A percentile compares a stretch with the other conserved stretches of the same genome.
phyloP scores from a whole-genome alignment of 352 stramenopile genomes.

The Pythium aristosporum region DNA sequence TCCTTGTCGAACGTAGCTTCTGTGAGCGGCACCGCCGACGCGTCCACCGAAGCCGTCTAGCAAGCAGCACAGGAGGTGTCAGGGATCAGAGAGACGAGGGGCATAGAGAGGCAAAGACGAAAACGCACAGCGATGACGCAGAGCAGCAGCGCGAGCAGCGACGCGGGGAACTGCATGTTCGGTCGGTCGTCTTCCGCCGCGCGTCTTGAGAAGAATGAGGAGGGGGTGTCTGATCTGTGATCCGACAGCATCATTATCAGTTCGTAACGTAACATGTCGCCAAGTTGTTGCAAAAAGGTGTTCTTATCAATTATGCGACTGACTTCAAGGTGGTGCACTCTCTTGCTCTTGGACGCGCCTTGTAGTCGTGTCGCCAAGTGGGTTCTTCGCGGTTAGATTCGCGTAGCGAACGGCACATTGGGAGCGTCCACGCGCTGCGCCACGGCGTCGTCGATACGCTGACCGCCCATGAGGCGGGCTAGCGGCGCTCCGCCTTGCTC shows the following conservation, averaged over 20 bases:
- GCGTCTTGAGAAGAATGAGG: conserved; percentile 9
- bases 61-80: background rate
- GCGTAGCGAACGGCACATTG: too few relatives aligned
- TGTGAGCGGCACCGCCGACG: conserved; percentile 23
- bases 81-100: background rate
- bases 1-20: conserved; percentile 52
- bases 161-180: conserved; percentile 18
- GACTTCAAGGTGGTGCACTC: background rate
- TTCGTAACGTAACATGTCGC: background rate
- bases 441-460: too few relatives aligned
- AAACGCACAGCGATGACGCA: conserved; percentile 9
- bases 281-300: background rate
- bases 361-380: too few relatives aligned
- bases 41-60: conserved; percentile 10
- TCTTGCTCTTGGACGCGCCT: too few relatives aligned
- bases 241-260: background rate
- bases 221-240: too few relatives aligned
- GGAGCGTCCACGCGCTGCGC: too few relatives aligned
- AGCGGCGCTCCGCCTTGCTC: too few relatives aligned
- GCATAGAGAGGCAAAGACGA: background rate
- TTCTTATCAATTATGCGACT: background rate
- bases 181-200: conserved; percentile 7
- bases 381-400: too few relatives aligned
- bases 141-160: conserved; percentile 26
- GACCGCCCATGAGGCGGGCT: too few relatives aligned